Evolutionary conservation across 345 rosid genomes (phyloP).

Genomic region (Salix udensis): DNA sequence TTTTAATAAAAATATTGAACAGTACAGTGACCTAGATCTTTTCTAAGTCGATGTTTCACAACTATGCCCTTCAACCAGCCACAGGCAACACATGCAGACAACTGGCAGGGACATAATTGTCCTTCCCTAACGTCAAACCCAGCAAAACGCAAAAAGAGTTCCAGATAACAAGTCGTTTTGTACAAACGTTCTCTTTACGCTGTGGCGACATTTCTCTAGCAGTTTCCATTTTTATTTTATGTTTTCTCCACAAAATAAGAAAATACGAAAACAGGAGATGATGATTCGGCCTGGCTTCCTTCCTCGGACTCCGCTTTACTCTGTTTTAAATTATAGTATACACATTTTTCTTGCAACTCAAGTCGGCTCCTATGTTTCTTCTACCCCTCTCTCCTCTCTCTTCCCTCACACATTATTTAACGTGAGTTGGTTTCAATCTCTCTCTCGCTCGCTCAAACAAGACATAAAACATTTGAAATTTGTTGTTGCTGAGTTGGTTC

Average conservation of each 20-base stretch:
- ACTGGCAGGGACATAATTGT: background rate
- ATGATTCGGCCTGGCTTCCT: background rate
- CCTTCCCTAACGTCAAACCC: background rate
- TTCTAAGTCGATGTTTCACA: no score
- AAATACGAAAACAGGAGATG: background rate
- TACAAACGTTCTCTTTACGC: background rate
- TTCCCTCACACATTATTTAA: background rate
- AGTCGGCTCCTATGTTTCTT: constrained; percentile 16
- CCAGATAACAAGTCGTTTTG: background rate
- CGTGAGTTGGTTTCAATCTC: no score
- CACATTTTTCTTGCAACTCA: constrained; percentile 30
- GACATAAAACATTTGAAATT: background rate
- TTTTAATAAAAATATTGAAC: no score
- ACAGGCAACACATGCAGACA: background rate
- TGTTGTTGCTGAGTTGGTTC: background rate
- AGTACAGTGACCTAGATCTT: no score
- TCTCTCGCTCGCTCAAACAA: background rate
- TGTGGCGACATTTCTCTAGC: background rate
- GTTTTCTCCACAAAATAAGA: background rate
- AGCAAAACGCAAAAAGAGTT: background rate
- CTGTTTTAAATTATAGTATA: background rate
- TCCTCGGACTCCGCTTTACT: background rate
- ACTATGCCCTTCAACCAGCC: no score
- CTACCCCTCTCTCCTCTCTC: background rate
- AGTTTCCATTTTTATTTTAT: background rate